A percentile compares a stretch with the other conserved stretches of the same genome.
Conservation (phyloP, 495 filamentous ascomycete species). For the Penicillium psychrofluorescens region DNA sequence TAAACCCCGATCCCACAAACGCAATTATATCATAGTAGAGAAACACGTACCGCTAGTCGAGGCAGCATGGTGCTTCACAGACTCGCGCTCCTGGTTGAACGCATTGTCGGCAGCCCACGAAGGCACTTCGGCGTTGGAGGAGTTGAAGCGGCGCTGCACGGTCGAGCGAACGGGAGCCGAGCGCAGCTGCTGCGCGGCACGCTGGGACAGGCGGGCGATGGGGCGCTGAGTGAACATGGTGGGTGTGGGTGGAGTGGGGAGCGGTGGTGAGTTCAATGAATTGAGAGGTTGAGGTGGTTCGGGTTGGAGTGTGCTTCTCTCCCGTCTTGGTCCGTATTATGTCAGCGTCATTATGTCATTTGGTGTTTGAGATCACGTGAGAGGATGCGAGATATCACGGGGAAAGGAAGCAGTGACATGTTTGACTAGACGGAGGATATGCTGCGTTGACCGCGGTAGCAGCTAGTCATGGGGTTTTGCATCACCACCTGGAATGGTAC, state of each 20-base stretch:
- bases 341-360: conserved; percentile 12
- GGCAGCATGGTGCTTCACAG: conserved; percentile 79
- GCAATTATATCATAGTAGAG: conserved; percentile 2
- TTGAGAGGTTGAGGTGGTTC: neutral
- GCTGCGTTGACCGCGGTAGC: conserved; percentile 1
- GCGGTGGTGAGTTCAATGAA: conserved; percentile 27
- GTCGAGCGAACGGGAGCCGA: conserved; percentile 48
- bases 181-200: conserved; percentile 48
- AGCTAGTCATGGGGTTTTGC: conserved; percentile 57
- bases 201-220: conserved; percentile 52
- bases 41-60: conserved; percentile 62
- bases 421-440: conserved; percentile 7
- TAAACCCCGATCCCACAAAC: neutral
- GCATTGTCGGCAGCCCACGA: conserved; percentile 62
- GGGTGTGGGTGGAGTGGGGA: conserved; percentile 12
- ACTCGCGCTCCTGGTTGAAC: conserved; percentile 79
- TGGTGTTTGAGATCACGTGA: no score
- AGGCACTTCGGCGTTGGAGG: conserved; percentile 36
- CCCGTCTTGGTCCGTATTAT: conserved; percentile 12
- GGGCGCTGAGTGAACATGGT: conserved; percentile 60
- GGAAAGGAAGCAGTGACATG: no score
- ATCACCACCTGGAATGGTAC: conserved; percentile 90
- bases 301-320: no score
- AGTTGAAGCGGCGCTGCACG: conserved; percentile 60
- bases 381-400: no score